A percentile compares a stretch with the other conserved stretches of the same genome.
phyloP scores from a whole-genome alignment of 1,284 basidiomycete species.

The Hypsizygus ulmarius region DNA sequence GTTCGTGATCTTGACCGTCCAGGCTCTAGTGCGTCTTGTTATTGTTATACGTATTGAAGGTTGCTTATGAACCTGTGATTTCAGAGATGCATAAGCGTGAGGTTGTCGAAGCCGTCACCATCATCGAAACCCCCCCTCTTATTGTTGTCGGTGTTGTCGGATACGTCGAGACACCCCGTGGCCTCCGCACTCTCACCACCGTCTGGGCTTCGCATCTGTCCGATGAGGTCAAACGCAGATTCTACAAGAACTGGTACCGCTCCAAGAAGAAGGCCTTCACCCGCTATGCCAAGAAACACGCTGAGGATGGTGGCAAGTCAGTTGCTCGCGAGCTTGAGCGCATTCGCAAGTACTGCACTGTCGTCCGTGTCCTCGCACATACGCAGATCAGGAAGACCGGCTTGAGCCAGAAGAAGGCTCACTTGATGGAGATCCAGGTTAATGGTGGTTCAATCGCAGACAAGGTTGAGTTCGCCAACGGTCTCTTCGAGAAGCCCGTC shows the following conservation, averaged over 20 bases:
- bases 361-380: slow-evolving; percentile 99
- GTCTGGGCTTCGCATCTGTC: slow-evolving; percentile 85
- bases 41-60: neutral
- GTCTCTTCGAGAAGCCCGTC: slow-evolving; percentile 96
- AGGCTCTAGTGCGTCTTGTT: slow-evolving; percentile 81
- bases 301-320: slow-evolving; percentile 92
- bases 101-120: slow-evolving; percentile 96
- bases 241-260: slow-evolving; percentile 99
- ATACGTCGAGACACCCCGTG: slow-evolving; percentile 99
- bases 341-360: slow-evolving; percentile 99
- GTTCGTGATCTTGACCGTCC: slow-evolving; percentile 99
- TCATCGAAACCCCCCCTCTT: slow-evolving; percentile 97
- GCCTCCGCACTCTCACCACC: slow-evolving; percentile 84
- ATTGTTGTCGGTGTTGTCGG: slow-evolving; percentile 98
- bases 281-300: slow-evolving; percentile 98
- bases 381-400: slow-evolving; percentile 99
- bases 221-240: slow-evolving; percentile 95
- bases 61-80: slow-evolving; percentile 11
- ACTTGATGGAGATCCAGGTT: slow-evolving; percentile 99
- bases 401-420: slow-evolving; percentile 98
- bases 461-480: slow-evolving; percentile 97
- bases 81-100: slow-evolving; percentile 99
- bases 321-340: slow-evolving; percentile 97
- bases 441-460: slow-evolving; percentile 97
- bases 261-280: slow-evolving; percentile 99